Conservation (phyloP, 805 yeast genomes). For the Grigorovia humatica region DNA sequence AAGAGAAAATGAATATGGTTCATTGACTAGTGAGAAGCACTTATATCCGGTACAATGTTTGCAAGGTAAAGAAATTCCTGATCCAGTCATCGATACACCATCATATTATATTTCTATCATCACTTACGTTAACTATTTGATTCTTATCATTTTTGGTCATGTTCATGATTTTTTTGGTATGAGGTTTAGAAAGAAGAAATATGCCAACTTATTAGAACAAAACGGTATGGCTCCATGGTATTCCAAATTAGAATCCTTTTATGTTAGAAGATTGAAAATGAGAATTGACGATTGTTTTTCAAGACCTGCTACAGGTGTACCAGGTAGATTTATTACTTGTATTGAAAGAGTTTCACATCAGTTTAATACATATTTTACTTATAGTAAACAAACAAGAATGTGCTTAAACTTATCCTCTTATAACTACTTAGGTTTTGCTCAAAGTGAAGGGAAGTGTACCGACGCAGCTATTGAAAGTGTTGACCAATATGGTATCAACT, state of each 20-base stretch:
- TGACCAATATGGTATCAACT: constrained; percentile 62
- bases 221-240: constrained; percentile 96
- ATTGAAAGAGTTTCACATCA: constrained; percentile 67
- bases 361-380: constrained; percentile 53
- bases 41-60: constrained; percentile 53
- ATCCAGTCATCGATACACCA: constrained; percentile 71
- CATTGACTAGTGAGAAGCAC: constrained; percentile 52
- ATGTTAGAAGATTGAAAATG: constrained; percentile 80
- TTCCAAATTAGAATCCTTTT: constrained; percentile 87
- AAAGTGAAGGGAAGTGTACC: constrained; percentile 85
- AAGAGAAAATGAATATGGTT: constrained; percentile 63
- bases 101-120: constrained; percentile 69
- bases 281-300: constrained; percentile 93
- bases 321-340: constrained; percentile 82
- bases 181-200: constrained; percentile 54
- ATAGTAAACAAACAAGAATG: constrained; percentile 64
- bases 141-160: constrained; percentile 82
- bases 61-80: constrained; percentile 43
- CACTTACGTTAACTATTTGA: constrained; percentile 77
- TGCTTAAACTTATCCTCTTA: constrained; percentile 84
- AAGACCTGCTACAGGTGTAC: constrained; percentile 94
- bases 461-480: constrained; percentile 57
- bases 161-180: constrained; percentile 81
- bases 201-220: constrained; percentile 56
- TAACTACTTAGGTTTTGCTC: constrained; percentile 95